These are phyloP conservation scores for Emergomyces pasteurianus DNA, from an alignment of 2,329 filamentous ascomycete species.

Conservation along the genomic window DNA sequence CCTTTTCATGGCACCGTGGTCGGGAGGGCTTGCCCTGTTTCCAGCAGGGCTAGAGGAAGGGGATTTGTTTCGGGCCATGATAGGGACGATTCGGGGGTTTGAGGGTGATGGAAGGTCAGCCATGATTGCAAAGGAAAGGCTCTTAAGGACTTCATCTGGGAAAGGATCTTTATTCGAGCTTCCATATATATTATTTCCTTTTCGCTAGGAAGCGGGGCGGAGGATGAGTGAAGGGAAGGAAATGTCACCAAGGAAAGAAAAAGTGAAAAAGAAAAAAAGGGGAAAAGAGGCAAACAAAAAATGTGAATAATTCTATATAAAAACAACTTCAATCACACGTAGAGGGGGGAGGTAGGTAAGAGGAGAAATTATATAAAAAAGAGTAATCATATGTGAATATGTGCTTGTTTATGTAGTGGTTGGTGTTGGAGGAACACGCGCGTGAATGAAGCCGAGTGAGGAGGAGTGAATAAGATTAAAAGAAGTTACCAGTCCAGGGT, in stretches of 20 bases:
- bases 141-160: constrained; percentile 21
- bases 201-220: constrained; percentile 2
- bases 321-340: background rate
- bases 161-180: background rate
- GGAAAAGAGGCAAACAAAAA: background rate
- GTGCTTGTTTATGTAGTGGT: background rate
- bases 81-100: constrained; percentile 32
- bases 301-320: background rate
- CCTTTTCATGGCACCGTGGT: constrained; percentile 8
- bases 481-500: no score
- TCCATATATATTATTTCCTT: background rate
- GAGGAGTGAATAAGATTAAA: background rate
- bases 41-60: constrained; percentile 14
- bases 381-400: background rate
- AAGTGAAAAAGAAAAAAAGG: background rate
- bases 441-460: background rate
- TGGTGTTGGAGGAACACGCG: background rate
- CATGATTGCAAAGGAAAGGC: constrained; percentile 24
- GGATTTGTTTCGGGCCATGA: constrained; percentile 20
- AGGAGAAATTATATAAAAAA: background rate
- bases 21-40: constrained; percentile 7
- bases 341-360: background rate
- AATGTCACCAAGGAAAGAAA: background rate
- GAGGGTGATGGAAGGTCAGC: constrained; percentile 21
- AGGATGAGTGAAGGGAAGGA: background rate